A percentile compares a stretch with the other conserved stretches of the same genome.
Conservation (phyloP, 2,329 filamentous ascomycete species). For the Cercospora brassicicola region DNA sequence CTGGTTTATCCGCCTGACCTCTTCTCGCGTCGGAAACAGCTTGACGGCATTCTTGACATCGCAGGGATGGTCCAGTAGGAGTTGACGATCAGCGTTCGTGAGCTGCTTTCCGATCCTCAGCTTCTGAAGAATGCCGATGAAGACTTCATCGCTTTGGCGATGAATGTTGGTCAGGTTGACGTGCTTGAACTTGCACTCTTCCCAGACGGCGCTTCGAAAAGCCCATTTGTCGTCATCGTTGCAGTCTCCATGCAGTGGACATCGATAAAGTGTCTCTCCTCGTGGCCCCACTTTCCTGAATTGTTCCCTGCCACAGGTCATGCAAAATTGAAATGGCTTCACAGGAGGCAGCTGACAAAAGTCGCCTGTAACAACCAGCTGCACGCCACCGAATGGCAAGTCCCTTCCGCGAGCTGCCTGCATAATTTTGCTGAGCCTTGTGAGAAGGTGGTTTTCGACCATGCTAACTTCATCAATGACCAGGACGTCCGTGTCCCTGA, state of each 20-base stretch:
- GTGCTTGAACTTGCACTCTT: slow-evolving; percentile 54
- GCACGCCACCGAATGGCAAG: slow-evolving; percentile 39
- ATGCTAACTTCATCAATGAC: slow-evolving; percentile 68
- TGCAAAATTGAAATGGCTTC: slow-evolving; percentile 56
- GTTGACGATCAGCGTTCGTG: slow-evolving; percentile 40
- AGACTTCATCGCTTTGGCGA: slow-evolving; percentile 56
- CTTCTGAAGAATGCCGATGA: slow-evolving; percentile 59
- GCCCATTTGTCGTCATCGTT: slow-evolving; percentile 60
- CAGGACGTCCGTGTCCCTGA: slow-evolving; percentile 54
- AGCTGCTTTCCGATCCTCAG: slow-evolving; percentile 52
- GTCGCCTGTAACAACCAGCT: slow-evolving; percentile 51
- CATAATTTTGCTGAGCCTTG: slow-evolving; percentile 43
- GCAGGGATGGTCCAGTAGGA: slow-evolving; percentile 48
- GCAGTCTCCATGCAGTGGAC: slow-evolving; percentile 43
- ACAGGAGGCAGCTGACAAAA: slow-evolving; percentile 63
- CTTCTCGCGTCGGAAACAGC: slow-evolving; percentile 30
- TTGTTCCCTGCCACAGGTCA: slow-evolving; percentile 46
- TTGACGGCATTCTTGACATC: slow-evolving; percentile 37
- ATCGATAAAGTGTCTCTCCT: slow-evolving; percentile 36
- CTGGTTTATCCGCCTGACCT: slow-evolving; percentile 25
- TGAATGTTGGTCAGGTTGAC: slow-evolving; percentile 58
- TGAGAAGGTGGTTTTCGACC: slow-evolving; percentile 58
- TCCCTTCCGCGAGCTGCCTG: slow-evolving; percentile 14
- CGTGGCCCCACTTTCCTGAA: slow-evolving; percentile 31
- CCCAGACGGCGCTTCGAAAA: slow-evolving; percentile 59